A percentile compares a stretch with the other conserved stretches of the same genome.
Conservation (phyloP, 768 basidiomycete genomes). For the Termitomyces sp. region DNA sequence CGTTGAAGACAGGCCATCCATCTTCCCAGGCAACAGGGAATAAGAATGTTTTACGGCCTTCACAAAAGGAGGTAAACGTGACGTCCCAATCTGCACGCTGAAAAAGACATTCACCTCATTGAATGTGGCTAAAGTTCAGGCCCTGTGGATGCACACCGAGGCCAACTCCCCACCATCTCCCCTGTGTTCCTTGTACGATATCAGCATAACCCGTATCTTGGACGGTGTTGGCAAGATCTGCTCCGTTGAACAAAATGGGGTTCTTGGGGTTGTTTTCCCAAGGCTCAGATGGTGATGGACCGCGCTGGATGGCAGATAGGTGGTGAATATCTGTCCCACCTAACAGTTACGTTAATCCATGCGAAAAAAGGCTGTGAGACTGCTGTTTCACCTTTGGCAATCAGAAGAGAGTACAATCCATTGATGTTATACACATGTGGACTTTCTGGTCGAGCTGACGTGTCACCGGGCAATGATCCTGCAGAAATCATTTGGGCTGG, state of each 20-base stretch:
- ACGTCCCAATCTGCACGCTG: not conserved
- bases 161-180: slow-evolving; percentile 35
- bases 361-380: not conserved
- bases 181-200: slow-evolving; percentile 27
- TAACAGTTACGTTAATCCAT: slow-evolving; percentile 1
- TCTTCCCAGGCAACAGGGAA: slow-evolving; percentile 33
- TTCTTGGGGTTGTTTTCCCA: slow-evolving; percentile 36
- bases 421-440: slow-evolving; percentile 34
- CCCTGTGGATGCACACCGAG: slow-evolving; percentile 32
- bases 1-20: slow-evolving; percentile 34
- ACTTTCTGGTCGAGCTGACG: slow-evolving; percentile 32
- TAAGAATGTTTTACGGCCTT: slow-evolving; percentile 33
- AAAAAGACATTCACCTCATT: slow-evolving; percentile 22
- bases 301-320: slow-evolving; percentile 31
- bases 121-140: slow-evolving; percentile 26
- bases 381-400: slow-evolving; percentile 27
- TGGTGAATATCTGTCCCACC: slow-evolving; percentile 30
- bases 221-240: slow-evolving; percentile 25
- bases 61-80: not conserved
- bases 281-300: slow-evolving; percentile 30
- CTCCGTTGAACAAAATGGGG: slow-evolving; percentile 34
- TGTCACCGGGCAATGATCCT: slow-evolving; percentile 29
- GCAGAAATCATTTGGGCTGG: slow-evolving; percentile 28
- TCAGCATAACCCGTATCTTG: slow-evolving; percentile 34
- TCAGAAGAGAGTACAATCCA: slow-evolving; percentile 32